Base-by-base conservation (phyloP, 2,329 filamentous ascomycete genomes). In the Penicillium sumatraense region DNA sequence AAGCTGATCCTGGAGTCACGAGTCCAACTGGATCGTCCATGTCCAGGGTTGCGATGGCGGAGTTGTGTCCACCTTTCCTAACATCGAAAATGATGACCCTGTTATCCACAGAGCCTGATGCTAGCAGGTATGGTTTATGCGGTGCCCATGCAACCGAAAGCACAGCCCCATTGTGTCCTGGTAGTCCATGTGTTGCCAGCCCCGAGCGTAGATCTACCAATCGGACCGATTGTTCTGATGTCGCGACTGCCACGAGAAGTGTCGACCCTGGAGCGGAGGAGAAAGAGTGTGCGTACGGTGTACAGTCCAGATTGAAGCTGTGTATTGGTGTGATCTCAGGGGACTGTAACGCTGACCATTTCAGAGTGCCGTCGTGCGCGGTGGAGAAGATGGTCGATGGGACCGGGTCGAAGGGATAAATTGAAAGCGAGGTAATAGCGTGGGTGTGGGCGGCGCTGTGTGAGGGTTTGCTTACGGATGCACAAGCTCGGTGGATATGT, bases 11-110 rank as follows among this genome's bases (percentile, higher is more conserved):
- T 62, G 64, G 67, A 27, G 59, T 57, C 7, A 83, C 72, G 4
- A 93, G 72, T 1, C 92, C 93, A 3, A 89, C 78, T 2, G 86
- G 87, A 68, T 97, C 91, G 68, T 96, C 91, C 75, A 91, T 86
- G 68, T 97, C 90, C 1, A 98, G 81, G 36, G 89, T 82, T 0
- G 88, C 91, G 27, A 98, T 80, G 18, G 89, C 85, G 6, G 87
- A 88, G 18, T 89, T 88, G 51, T 73, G 70, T 8, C 74, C 75
- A 26, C 90, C 89, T 27, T 90, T 86, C 3, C 93, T 83, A 23
- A 97, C 84, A 70, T 98, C 93, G 88, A 93, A 98, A 31, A 97
- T 79, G 20, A 92, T 85, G 2, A 93, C 86, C 9, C 86, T 88
- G 18, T 93, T 93, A 69, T 98, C 93, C 0, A 87, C 85, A n/a